Base-by-base conservation (phyloP, 2,329 filamentous ascomycete species). In the Talaromyces sp. region DNA sequence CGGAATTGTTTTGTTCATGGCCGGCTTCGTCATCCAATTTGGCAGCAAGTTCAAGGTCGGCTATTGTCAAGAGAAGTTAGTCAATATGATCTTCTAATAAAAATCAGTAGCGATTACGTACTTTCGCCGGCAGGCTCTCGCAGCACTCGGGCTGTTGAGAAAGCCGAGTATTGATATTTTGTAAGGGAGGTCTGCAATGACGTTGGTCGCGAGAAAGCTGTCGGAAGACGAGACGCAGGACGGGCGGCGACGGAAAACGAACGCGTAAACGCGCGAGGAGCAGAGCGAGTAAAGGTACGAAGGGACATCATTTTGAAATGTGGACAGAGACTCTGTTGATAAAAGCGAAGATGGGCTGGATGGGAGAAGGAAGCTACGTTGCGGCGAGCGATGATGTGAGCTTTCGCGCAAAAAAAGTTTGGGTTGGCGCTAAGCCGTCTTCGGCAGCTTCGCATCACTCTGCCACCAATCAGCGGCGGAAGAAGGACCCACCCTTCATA, bases 1-100 rank as follows among this genome's bases (percentile, higher is more conserved):
- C 84, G 70, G 90, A 88, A 77, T 92, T 87, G 71, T 92, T 88
- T 70, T 86, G 85, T 83, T 97, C 94, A 72, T 96, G 87, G 74
- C 86, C 80, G 66, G 95, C 82, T 80, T 96, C 92, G 72, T 86
- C 88, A 66, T 90, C 85, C 55, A 99, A 85, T 84, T 97, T 97
- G 62, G 87, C 85, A 46, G 87, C 84, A 58, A 99, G 87, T 78
- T 97, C 91, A 66, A 88, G 82, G 71, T 95, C 90, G 64, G 84
- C 85, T 81, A 66, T 41, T 43, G 12, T 1, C 9, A 41, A 21
- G 21, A 24, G 11, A 32, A 52, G 43, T 61, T 58, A 63, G 52
- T 50, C 46, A 59, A 46, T 50, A 3, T 11, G 21, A 46, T 24
- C n/a, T 24, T 19, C 43, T 3, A 24, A 46, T 10, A 46, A 46